These are phyloP conservation scores for Lasiosphaeris hirsuta DNA, from an alignment of 495 filamentous ascomycete species.

Conservation along the genomic window DNA sequence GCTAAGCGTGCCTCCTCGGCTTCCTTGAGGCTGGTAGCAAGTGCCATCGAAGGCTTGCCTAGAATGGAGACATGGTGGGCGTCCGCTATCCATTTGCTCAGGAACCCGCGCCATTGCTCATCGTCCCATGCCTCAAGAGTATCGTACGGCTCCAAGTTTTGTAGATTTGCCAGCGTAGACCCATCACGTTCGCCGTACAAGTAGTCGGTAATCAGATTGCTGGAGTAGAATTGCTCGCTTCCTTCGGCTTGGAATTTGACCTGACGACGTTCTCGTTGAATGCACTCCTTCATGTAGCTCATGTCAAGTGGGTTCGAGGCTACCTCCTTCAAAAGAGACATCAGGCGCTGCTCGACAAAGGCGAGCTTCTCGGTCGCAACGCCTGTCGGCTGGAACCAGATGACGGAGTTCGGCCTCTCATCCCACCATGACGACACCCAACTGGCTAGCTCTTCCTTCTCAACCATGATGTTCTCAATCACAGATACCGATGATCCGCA, in stretches of 20 bases:
- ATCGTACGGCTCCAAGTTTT: conserved; percentile 70
- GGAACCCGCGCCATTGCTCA: conserved; percentile 73
- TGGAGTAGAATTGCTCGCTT: conserved; percentile 70
- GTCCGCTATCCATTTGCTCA: conserved; percentile 80
- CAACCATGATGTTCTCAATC: conserved; percentile 87
- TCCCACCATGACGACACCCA: conserved; percentile 73
- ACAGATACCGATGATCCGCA: conserved; percentile 89
- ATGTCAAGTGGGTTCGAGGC: conserved; percentile 80
- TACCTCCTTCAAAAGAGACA: conserved; percentile 76
- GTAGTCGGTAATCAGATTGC: conserved; percentile 83
- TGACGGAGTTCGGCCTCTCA: conserved; percentile 71
- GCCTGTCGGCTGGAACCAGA: conserved; percentile 77
- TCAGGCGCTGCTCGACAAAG: conserved; percentile 79
- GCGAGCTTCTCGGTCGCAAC: conserved; percentile 83
- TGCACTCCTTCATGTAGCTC: conserved; percentile 81
- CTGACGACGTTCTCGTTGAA: conserved; percentile 71
- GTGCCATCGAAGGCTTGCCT: conserved; percentile 70
- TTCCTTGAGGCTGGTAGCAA: conserved; percentile 68
- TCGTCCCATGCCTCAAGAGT: conserved; percentile 76
- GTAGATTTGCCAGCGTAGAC: conserved; percentile 67
- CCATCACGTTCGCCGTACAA: conserved; percentile 86
- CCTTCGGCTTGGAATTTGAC: conserved; percentile 76
- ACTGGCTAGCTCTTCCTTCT: conserved; percentile 88
- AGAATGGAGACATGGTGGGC: conserved; percentile 83
- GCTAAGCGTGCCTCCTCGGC: conserved; percentile 63